phyloP scores from a whole-genome alignment of 1,284 basidiomycete species.

The Cerioporus squamosus region DNA sequence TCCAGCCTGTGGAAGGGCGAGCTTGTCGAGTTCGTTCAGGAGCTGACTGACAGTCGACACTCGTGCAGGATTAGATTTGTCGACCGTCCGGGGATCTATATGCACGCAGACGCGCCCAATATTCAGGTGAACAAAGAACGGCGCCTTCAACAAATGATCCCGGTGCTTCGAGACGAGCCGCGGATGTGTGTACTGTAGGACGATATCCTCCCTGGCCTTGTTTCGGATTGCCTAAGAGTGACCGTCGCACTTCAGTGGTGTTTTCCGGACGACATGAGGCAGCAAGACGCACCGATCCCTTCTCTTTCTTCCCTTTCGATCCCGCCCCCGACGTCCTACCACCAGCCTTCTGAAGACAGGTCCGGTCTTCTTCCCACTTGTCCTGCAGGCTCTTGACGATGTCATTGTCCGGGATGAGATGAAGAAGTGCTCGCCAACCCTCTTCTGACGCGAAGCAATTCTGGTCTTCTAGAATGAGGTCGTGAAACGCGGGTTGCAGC shows the following conservation, averaged over 20 bases:
- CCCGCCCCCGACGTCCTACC: constrained; percentile 66
- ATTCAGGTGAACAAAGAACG: constrained; percentile 96
- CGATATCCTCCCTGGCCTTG: constrained; percentile 79
- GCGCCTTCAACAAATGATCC: constrained; percentile 97
- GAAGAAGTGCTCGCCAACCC: constrained; percentile 78
- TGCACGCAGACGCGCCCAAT: constrained; percentile 97
- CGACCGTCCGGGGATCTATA: constrained; percentile 78
- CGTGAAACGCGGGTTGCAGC: constrained; percentile 62
- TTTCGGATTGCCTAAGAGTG: constrained; percentile 39
- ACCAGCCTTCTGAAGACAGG: constrained; percentile 69
- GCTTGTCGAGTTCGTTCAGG: constrained; percentile 75
- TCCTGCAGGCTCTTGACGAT: constrained; percentile 52
- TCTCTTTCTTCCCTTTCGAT: constrained; percentile 38
- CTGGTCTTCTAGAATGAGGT: constrained; percentile 85
- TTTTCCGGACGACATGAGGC: constrained; percentile 14
- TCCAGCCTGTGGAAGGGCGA: constrained; percentile 32
- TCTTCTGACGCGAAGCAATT: constrained; percentile 78
- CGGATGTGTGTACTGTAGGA: constrained; percentile 96
- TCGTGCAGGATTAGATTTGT: constrained; percentile 82
- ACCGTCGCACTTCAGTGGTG: not conserved
- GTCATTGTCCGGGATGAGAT: constrained; percentile 72
- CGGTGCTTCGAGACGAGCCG: constrained; percentile 96
- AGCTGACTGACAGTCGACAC: constrained; percentile 91
- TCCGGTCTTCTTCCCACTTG: constrained; percentile 66
- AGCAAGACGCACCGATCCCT: constrained; percentile 34